Evolutionary conservation across 345 rosid genomes (phyloP), one percentile per base, ranked within the genome.

Genomic region (Raphanus sativus): DNA sequence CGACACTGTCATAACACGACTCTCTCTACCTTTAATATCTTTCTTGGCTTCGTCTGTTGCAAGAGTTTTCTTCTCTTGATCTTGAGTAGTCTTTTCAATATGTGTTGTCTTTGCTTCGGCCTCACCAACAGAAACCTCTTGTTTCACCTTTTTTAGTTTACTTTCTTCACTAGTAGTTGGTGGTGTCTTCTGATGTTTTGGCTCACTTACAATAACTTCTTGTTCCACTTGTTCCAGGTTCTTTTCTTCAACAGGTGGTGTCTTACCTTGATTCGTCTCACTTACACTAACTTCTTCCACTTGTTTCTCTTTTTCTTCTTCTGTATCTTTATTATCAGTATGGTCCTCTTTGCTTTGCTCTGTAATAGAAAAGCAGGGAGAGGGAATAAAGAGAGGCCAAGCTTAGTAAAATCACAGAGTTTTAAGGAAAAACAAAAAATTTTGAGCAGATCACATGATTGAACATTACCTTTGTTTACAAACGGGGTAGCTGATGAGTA

Each of bases 221-320:
- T 2, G 62, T 71, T 71, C 72, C 81, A 58, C 60, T 65, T n/a
- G 62, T 54, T 69, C 71, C 40, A 54, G 12, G 2, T 62, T 24
- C 33, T 63, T 63, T 3, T 69, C 82, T 62, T 69, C 55, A 48
- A n/a, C 0, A 5, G 55, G 17, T 48, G 55, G 0, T n/a, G 55
- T 5, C 8, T 48, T 48, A 7, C 16, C 54, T 48, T 48, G 54
- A 48, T n/a, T 48, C 54, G 54, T 48, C 55, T 48, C 55, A 48
- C 17, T 48, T 2, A 48, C 55, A 48, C 75, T 28, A 64, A 5
- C 70, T 45, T 69, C 79, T 70, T 65, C 69, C n/a, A 45, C 60
- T 45, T 80, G 48, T 70, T 42, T 75, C 63, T 75, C n/a, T n/a
- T n/a, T 68, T 69, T 80, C 74, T 17, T 73, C 72, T 64, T 75